phyloP scores from a whole-genome alignment of 1,284 basidiomycete genomes.

The Mycena sp. region DNA sequence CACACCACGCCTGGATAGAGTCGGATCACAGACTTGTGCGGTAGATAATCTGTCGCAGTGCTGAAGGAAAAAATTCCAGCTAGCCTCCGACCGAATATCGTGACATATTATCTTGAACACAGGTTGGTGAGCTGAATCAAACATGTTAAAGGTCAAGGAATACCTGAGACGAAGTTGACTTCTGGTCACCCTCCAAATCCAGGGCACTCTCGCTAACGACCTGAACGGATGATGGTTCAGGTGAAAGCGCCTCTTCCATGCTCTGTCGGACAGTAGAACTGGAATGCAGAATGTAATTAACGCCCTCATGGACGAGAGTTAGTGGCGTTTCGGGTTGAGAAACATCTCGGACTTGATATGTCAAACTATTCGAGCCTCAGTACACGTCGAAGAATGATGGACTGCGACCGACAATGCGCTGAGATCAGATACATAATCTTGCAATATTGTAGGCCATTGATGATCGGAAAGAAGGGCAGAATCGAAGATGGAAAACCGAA shows the following conservation, averaged over 20 bases:
- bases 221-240: slow-evolving; percentile 28
- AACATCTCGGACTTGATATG: slow-evolving; percentile 39
- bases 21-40: too few relatives aligned
- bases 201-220: slow-evolving; percentile 54
- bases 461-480: slow-evolving; percentile 37
- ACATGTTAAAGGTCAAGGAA: slow-evolving; percentile 7
- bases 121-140: slow-evolving; percentile 10
- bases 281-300: slow-evolving; percentile 59
- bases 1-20: too few relatives aligned
- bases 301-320: slow-evolving; percentile 49
- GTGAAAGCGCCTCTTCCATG: slow-evolving; percentile 38
- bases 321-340: slow-evolving; percentile 63
- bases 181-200: slow-evolving; percentile 66
- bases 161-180: slow-evolving; percentile 65
- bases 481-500: slow-evolving; percentile 55
- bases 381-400: slow-evolving; percentile 1
- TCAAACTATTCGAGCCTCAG: slow-evolving; percentile 42
- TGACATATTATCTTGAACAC: slow-evolving; percentile 56
- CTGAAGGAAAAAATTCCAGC: slow-evolving; percentile 63
- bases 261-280: slow-evolving; percentile 61
- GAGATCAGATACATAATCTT: slow-evolving; percentile 52
- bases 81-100: slow-evolving; percentile 47
- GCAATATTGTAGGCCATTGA: slow-evolving; percentile 54
- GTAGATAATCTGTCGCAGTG: slow-evolving; percentile 60
- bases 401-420: slow-evolving; percentile 53